Evolutionary conservation across 306 rosid genomes (phyloP).

Genomic region (Mimosa bimucronata): DNA sequence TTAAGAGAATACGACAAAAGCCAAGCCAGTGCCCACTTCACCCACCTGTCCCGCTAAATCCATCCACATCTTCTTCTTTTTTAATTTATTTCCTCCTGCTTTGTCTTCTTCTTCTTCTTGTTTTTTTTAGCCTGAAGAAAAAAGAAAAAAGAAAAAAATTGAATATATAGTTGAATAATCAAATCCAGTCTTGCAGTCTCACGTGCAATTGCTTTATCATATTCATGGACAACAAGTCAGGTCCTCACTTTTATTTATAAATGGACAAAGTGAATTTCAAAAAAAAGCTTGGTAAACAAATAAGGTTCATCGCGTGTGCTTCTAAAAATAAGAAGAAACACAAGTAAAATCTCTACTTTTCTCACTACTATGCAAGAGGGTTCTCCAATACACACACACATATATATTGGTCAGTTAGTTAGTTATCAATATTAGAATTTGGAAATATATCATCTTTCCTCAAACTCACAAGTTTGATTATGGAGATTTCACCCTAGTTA

Average conservation of each 20-base stretch:
- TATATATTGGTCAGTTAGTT: no score
- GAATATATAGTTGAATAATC: not conserved
- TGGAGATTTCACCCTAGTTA: not conserved
- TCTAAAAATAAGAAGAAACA: no score
- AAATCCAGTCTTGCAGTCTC: not conserved
- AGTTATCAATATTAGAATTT: no score
- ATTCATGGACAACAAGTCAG: not conserved
- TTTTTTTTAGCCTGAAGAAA: no score
- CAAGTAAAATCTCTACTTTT: no score
- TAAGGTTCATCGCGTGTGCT: no score
- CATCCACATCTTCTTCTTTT: not conserved
- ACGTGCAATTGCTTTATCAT: not conserved
- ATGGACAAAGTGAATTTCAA: not conserved
- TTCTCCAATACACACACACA: no score
- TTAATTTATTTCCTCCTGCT: not conserved
- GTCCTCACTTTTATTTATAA: not conserved
- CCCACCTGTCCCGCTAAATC: not conserved
- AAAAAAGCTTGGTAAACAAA: no score
- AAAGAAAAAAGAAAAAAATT: not conserved
- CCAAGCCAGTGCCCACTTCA: not conserved
- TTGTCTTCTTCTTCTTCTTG: not conserved
- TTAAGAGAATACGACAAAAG: not conserved
- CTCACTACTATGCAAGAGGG: no score
- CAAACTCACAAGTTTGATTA: not conserved
- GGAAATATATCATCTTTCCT: not conserved